Base-by-base conservation (phyloP, 192 early-diverging fungal genomes). In the Coemansia biformis region DNA sequence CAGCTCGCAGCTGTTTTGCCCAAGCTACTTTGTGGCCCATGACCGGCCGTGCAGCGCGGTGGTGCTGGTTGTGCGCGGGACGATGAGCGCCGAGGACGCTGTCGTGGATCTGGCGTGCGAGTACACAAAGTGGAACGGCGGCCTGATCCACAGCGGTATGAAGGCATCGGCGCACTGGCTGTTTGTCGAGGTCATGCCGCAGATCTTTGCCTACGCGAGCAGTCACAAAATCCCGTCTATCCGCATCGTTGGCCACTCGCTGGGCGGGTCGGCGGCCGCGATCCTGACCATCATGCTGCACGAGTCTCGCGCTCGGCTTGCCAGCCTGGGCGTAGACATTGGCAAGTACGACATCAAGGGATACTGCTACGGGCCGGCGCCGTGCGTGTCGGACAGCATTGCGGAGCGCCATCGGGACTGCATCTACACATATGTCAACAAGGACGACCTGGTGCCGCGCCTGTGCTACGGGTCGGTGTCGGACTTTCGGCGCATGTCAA, bases 101-200 rank as follows among this genome's bases (percentile, higher is more conserved):
- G 48, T 89, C 22, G 85, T 86, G 0, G 87, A 89, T 55, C 50
- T 89, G 15, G 81, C 80, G 0, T 89, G 86, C 48, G 84, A 85
- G 54, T 89, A 89, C 53, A 73, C 80, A 37, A 84, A 81, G 28
- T 87, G 84, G 85, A 78, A 80, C 39, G 87, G 86, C 36, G 87
- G 87, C 0, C 63, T 86, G 12, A 82, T 87, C 28, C 87, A 89
- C 42, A 78, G 78, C 38, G 87, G 87, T 5, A 84, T 87, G 75
- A 81, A 84, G 69, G 77, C 80, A 13, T 81, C 85, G 7, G 87
- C 87, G 10, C 76, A 82, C 34, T 89, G 82, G 81, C 77, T 89
- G 41, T 80, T 85, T 62, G 49, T 62, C 31, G 75, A 83, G 28
- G 71, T 87, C 8, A 75, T 81, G 46, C 83, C 86, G 19, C 78